Evolutionary conservation across 192 early-diverging fungal genomes (phyloP).

Genomic region (Globomyces pollinis-pini): DNA sequence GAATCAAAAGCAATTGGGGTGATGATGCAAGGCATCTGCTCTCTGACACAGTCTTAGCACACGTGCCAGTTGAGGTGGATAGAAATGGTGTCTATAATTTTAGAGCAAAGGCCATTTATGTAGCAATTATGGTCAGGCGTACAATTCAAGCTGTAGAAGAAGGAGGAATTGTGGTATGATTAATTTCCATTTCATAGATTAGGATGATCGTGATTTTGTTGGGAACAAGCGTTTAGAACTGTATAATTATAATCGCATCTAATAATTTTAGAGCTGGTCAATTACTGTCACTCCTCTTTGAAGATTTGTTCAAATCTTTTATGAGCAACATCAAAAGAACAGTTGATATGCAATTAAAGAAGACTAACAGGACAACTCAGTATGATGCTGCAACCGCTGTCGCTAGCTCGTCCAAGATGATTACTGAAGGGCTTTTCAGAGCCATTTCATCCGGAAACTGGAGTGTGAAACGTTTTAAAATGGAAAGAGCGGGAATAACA

Average conservation of each 20-base stretch:
- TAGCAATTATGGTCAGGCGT: conserved; percentile 89
- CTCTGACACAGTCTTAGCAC: conserved; percentile 77
- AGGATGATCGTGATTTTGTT: conserved; percentile 95
- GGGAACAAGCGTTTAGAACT: conserved; percentile 98
- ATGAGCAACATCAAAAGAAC: conserved; percentile 78
- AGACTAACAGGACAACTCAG: conserved; percentile 74
- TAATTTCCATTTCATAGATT: too few species aligned
- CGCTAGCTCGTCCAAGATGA: conserved; percentile 50
- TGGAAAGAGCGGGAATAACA: conserved; percentile 96
- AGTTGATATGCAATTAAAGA: conserved; percentile 85
- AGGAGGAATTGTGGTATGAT: conserved; percentile 68
- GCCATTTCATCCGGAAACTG: conserved; percentile 97
- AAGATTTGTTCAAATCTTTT: conserved; percentile 96
- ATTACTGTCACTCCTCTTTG: conserved; percentile 86
- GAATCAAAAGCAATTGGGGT: conserved; percentile 27
- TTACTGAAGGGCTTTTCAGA: conserved; percentile 85
- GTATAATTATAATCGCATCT: conserved; percentile 45
- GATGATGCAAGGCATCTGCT: conserved; percentile 87
- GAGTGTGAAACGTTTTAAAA: conserved; percentile 98
- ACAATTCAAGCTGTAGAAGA: conserved; percentile 80
- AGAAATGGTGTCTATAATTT: conserved; percentile 65
- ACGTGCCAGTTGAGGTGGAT: conserved; percentile 72
- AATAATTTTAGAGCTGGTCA: conserved; percentile 74
- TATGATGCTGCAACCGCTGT: conserved; percentile 67
- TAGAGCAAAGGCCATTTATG: conserved; percentile 83